Conservation (phyloP, 352 stramenopile genomes). For the Peronospora farinosa region DNA sequence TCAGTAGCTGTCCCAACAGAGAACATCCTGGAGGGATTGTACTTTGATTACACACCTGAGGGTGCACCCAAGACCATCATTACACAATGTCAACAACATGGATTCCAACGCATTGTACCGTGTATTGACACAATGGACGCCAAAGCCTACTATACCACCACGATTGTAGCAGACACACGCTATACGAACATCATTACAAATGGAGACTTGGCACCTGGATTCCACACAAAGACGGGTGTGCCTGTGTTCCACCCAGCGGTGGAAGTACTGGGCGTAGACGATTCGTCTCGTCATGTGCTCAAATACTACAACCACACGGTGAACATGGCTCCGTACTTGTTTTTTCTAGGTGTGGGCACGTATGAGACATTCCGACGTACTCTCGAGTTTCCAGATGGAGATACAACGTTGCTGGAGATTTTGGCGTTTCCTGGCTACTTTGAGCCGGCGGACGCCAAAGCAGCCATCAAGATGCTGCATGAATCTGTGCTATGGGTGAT, state of each 20-base stretch:
- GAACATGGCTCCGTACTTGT: constrained; percentile 81
- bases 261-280: constrained; percentile 47
- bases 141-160: constrained; percentile 79
- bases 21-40: constrained; percentile 73
- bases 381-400: constrained; percentile 69
- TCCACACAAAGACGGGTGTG: constrained; percentile 48
- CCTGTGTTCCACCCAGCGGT: constrained; percentile 51
- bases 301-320: constrained; percentile 82
- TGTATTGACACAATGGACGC: constrained; percentile 79
- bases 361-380: constrained; percentile 71
- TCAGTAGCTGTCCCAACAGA: constrained; percentile 59
- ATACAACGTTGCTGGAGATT: constrained; percentile 67
- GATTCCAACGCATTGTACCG: constrained; percentile 71
- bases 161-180: constrained; percentile 56
- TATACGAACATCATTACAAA: constrained; percentile 84
- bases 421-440: constrained; percentile 65
- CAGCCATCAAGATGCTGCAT: constrained; percentile 67
- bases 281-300: constrained; percentile 52
- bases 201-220: constrained; percentile 62
- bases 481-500: constrained; percentile 70
- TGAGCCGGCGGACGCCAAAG: constrained; percentile 57
- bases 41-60: constrained; percentile 73
- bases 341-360: constrained; percentile 70
- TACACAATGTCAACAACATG: constrained; percentile 77
- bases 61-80: constrained; percentile 71